Conservation (phyloP, 352 stramenopile genomes). For the Halophytophthora polymorphica region DNA sequence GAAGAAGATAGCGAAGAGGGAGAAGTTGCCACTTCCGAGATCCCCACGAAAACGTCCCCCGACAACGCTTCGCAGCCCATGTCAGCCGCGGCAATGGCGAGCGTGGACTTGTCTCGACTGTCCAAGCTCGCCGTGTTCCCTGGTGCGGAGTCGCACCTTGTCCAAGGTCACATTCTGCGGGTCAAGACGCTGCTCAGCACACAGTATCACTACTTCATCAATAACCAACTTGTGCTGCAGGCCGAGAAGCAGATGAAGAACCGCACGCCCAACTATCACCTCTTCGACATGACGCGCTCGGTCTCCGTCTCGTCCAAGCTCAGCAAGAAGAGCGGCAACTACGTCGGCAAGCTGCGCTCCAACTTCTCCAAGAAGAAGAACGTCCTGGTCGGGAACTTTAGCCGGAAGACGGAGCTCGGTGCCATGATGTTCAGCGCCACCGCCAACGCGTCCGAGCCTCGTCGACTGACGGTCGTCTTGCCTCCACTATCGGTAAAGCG, state of each 20-base stretch:
- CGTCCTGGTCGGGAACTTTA: slow-evolving; percentile 65
- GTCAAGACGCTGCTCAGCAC: slow-evolving; percentile 57
- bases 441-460: slow-evolving; percentile 47
- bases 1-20: slow-evolving; percentile 50
- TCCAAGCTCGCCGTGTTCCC: slow-evolving; percentile 80
- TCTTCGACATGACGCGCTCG: slow-evolving; percentile 84
- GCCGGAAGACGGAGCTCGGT: slow-evolving; percentile 70
- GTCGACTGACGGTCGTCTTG: slow-evolving; percentile 40
- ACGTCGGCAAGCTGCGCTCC: slow-evolving; percentile 82
- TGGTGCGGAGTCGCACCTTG: slow-evolving; percentile 45
- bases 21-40: slow-evolving; percentile 32
- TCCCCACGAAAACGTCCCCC: slow-evolving; percentile 3
- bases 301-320: slow-evolving; percentile 41
- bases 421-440: slow-evolving; percentile 62
- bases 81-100: slow-evolving; percentile 4
- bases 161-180: slow-evolving; percentile 42
- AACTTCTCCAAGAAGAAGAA: slow-evolving; percentile 77
- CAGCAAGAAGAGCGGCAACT: slow-evolving; percentile 88
- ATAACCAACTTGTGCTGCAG: slow-evolving; percentile 56
- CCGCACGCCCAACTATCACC: slow-evolving; percentile 80
- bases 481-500: slow-evolving; percentile 43
- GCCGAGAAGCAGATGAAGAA: slow-evolving; percentile 69
- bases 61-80: slow-evolving; percentile 6
- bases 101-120: slow-evolving; percentile 48
- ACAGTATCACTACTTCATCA: slow-evolving; percentile 66